phyloP scores from a whole-genome alignment of 1,284 basidiomycete species.

The Leccinum fallax region DNA sequence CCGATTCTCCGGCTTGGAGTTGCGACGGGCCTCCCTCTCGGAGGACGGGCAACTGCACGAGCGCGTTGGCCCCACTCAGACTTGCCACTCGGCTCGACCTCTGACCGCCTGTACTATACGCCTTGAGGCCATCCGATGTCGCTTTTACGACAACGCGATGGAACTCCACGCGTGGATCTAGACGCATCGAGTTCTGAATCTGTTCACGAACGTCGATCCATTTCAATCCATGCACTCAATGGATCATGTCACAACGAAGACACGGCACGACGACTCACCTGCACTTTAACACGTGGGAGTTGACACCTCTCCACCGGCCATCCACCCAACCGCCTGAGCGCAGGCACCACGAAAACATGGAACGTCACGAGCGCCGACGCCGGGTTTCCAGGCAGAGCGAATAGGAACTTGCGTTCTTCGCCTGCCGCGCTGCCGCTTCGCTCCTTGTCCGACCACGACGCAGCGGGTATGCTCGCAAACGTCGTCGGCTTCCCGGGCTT shows the following conservation, averaged over 20 bases:
- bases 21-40: slow-evolving; percentile 41
- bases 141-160: slow-evolving; percentile 71
- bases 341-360: slow-evolving; percentile 83
- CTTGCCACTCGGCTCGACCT: slow-evolving; percentile 79
- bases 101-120: slow-evolving; percentile 83
- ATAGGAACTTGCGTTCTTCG: slow-evolving; percentile 58
- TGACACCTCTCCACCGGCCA: slow-evolving; percentile 58
- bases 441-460: neutral
- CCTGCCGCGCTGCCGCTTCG: slow-evolving; percentile 12
- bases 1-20: slow-evolving; percentile 55
- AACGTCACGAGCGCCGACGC: slow-evolving; percentile 89
- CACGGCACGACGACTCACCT: slow-evolving; percentile 44
- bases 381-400: slow-evolving; percentile 88
- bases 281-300: slow-evolving; percentile 65
- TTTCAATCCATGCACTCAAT: neutral
- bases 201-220: slow-evolving; percentile 28
- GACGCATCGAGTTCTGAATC: slow-evolving; percentile 60
- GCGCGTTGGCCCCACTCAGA: slow-evolving; percentile 75
- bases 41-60: slow-evolving; percentile 67
- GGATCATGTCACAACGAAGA: neutral
- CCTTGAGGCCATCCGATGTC: slow-evolving; percentile 52
- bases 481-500: slow-evolving; percentile 86
- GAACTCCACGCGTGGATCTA: slow-evolving; percentile 81
- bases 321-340: slow-evolving; percentile 73
- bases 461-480: slow-evolving; percentile 73